Evolutionary conservation across 1,284 basidiomycete genomes (phyloP), one percentile per base, ranked within the genome.

Genomic region (Phlebopus sp.): DNA sequence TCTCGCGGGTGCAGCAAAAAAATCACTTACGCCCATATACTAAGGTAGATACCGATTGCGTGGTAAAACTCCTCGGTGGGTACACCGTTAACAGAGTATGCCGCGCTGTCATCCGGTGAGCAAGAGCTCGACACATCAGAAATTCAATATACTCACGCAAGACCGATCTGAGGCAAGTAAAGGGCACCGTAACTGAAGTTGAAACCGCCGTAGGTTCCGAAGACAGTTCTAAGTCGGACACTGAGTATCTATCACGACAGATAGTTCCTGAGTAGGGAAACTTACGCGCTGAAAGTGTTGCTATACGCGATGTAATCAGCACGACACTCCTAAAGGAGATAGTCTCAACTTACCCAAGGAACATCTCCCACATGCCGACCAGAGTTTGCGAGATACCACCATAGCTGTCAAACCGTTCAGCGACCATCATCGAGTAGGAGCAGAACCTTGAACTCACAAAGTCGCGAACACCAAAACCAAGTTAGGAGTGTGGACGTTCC

Each of bases 301-400:
- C 58, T 59, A 10, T 47, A 31, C 9, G 14, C 49, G 19, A 15
- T 37, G 25, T 5, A 9, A n/a, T 60, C 32, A 51, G 40, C 36
- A 21, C 10, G 36, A 40, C 39, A 23, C 35, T 48, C n/a, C 7
- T 5, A 10, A 34, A 17, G 36, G 29, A 15, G 15, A 42, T 19
- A 39, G 38, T 44, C 1, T 5, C 25, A 25, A 43, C 62, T 39
- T 42, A 59, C 61, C 61, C 60, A 31, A 65, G 61, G 49, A 56
- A 66, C 51, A 62, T 57, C 31, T 63, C 63, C 60, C 63, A 65
- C 61, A 64, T 60, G 37, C 63, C 60, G 5, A 62, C 60, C 10
- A 62, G 45, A 2, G 60, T 62, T 44, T 62, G 63, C 14, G 53
- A 57, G 35, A 64, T 65, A 27, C 61, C 60, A 7, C 61, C 63